These are phyloP conservation scores for Noccaea caerulescens DNA, from an alignment of 345 rosid species.

Conservation along the genomic window DNA sequence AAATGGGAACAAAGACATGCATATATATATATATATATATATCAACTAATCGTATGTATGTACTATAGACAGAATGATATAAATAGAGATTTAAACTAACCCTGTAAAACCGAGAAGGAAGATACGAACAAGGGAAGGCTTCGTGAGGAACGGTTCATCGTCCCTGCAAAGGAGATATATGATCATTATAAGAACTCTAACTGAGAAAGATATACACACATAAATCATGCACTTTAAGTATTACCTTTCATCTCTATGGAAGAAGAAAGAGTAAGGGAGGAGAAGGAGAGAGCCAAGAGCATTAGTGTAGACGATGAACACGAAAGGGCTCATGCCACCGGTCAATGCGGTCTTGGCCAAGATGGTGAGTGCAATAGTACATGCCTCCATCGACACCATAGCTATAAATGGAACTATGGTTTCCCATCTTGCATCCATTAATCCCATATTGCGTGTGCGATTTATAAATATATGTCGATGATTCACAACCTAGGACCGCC, in stretches of 20 bases:
- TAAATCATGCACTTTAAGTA: background rate
- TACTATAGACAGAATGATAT: background rate
- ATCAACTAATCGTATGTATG: background rate
- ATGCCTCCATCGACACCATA: conserved; percentile 73
- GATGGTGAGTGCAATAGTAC: conserved; percentile 70
- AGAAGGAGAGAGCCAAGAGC: conserved; percentile 62
- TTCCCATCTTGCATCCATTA: conserved; percentile 41
- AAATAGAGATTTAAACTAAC: conserved; percentile 20
- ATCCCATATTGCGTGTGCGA: conserved; percentile 13
- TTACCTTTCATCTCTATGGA: conserved; percentile 62
- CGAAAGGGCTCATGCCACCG: conserved; percentile 75
- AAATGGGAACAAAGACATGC: background rate
- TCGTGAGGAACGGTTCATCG: conserved; percentile 38
- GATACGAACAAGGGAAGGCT: conserved; percentile 42
- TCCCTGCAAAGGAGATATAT: background rate
- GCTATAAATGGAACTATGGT: conserved; percentile 51
- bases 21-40: background rate
- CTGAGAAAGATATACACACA: background rate
- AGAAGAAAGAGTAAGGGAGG: conserved; percentile 65
- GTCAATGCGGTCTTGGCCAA: conserved; percentile 66
- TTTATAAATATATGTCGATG: conserved; percentile 1
- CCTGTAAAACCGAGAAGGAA: conserved; percentile 46
- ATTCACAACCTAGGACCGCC: conserved; percentile 3
- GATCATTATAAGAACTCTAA: background rate
- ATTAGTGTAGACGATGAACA: conserved; percentile 72